These are phyloP conservation scores for Hortiboletus campestris DNA, from an alignment of 768 basidiomycete genomes.

Conservation along the genomic window DNA sequence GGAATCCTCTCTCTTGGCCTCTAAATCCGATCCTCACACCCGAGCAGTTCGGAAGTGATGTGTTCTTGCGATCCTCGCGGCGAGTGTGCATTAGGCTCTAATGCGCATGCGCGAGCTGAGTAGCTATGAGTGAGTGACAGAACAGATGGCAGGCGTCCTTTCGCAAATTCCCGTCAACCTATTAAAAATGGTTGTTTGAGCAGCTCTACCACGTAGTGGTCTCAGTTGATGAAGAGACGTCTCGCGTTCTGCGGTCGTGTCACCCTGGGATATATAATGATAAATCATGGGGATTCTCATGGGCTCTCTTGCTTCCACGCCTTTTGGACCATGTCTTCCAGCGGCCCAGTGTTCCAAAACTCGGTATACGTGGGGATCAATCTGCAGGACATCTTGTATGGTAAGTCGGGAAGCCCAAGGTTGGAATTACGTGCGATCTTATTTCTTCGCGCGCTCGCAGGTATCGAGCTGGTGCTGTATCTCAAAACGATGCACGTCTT, in stretches of 20 bases:
- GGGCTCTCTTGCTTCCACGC: not conserved
- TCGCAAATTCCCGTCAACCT: no score
- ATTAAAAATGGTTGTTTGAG: no score
- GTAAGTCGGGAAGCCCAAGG: not conserved
- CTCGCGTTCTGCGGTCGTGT: not conserved
- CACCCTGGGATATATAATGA: conserved; percentile 8
- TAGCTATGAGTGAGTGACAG: not conserved
- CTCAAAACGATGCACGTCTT: conserved; percentile 23
- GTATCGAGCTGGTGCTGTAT: conserved; percentile 26
- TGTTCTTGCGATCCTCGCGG: not conserved
- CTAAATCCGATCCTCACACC: not conserved
- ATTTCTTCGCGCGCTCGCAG: conserved; percentile 2
- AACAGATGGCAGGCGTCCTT: not conserved
- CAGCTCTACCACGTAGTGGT: not conserved
- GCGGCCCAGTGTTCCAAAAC: conserved; percentile 18
- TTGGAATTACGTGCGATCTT: not conserved
- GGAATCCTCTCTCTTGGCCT: not conserved
- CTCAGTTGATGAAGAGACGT: not conserved
- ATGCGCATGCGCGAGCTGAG: not conserved
- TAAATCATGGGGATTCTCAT: not conserved
- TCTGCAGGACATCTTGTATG: conserved; percentile 25
- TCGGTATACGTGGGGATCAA: conserved; percentile 27
- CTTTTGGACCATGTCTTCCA: conserved; percentile 16
- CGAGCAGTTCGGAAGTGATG: not conserved
- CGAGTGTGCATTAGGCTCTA: not conserved